Base-by-base conservation (phyloP, 805 yeast genomes). In the Lipomyces starkeyi region DNA sequence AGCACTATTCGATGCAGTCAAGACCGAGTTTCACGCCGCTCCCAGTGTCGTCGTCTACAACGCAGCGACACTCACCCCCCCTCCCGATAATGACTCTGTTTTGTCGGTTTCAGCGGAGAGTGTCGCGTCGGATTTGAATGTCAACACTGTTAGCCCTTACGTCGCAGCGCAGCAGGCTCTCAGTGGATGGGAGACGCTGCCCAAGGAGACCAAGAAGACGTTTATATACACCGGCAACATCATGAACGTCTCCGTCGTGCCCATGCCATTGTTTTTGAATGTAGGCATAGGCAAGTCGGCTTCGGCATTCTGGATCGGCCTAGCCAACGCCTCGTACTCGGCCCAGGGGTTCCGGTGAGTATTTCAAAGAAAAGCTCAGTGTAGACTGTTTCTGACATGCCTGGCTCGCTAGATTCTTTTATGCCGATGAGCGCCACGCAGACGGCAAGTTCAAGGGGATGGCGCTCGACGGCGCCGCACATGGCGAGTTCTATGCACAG, bases 181-280 rank as follows among this genome's bases (percentile, higher is more conserved):
- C 47, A 7, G 8, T 9, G 58, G 63, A 14, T 61, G 52, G 52
- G 49, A 17, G 34, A 29, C 52, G 58, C 63, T 61, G 35, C 58
- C 63, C 34, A 3, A 7, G 17, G 52, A 54, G 17, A 35, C 63
- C 2, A 20, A 54, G 32, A 61, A 34, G 58, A 52, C 63, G 8
- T 61, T 61, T n/a, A 61, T 61, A 22, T 52, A 52, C 49, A 61
- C 63, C 29, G 63, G 63, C 25, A 61, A 61, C n/a, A 14, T 14
- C 47, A 14, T 40, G 47, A 40, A 40, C 47, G 20, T 40, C 47
- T 14, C 47, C 47, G n/a, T 40, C 20, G 47, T 40, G 47, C 47
- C 47, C n/a, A 13, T 40, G 47, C 47, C 47, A 17, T 20, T 40
- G n/a, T 1, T 40, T 4, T 40, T 40, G 47, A 7, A 40, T 40